Evolutionary conservation across 2,329 filamentous ascomycete genomes (phyloP).

Genomic region (Chrysoporthe cubensis): DNA sequence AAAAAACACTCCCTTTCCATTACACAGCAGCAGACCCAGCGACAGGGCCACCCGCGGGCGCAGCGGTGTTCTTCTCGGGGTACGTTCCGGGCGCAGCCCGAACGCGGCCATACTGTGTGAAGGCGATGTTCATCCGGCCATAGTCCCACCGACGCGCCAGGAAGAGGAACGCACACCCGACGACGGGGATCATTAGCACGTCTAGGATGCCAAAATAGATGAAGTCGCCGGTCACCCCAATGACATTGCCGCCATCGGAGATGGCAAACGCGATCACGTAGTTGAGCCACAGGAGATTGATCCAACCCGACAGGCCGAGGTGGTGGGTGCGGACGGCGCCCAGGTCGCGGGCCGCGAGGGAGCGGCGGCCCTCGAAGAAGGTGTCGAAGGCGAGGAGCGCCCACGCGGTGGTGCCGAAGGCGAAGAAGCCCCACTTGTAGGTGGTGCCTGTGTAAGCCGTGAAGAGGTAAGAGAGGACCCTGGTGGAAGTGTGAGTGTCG

Average conservation of each 20-base stretch:
- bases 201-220: slow-evolving; percentile 61
- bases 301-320: slow-evolving; percentile 48
- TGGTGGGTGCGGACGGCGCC: slow-evolving; percentile 49
- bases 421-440: slow-evolving; percentile 64
- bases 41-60: slow-evolving; percentile 31
- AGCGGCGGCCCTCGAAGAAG: slow-evolving; percentile 42
- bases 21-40: slow-evolving; percentile 9
- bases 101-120: slow-evolving; percentile 60
- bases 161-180: slow-evolving; percentile 47
- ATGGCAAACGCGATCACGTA: slow-evolving; percentile 60
- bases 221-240: slow-evolving; percentile 49
- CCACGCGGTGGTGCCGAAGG: slow-evolving; percentile 54
- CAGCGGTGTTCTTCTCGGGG: slow-evolving; percentile 49
- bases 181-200: slow-evolving; percentile 49
- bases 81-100: slow-evolving; percentile 44
- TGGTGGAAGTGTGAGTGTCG: slow-evolving; percentile 24
- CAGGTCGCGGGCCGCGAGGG: slow-evolving; percentile 43
- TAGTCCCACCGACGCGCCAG: slow-evolving; percentile 57
- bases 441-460: slow-evolving; percentile 50
- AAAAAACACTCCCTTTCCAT: no score
- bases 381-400: slow-evolving; percentile 51
- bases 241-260: slow-evolving; percentile 55
- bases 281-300: slow-evolving; percentile 56
- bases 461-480: slow-evolving; percentile 53
- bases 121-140: slow-evolving; percentile 52